Evolutionary conservation across 257 asterid genomes (phyloP).

Genomic region (Echium plantagineum): DNA sequence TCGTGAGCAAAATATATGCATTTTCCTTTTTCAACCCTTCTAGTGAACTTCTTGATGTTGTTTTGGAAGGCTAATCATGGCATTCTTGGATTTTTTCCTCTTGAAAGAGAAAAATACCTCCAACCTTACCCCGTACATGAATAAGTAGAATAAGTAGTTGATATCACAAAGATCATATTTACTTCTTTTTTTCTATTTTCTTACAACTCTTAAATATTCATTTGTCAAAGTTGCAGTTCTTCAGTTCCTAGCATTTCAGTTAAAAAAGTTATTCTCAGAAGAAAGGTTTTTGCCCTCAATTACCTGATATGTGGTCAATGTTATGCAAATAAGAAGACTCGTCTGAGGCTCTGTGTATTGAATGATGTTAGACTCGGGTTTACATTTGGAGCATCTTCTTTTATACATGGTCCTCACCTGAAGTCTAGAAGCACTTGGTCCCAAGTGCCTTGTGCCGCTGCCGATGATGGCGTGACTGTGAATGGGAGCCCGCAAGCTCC

Average conservation of each 20-base stretch:
- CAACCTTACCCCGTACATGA: not conserved
- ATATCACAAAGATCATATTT: not conserved
- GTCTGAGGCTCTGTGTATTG: slow-evolving; percentile 27
- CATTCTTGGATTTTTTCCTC: too few relatives aligned
- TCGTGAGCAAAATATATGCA: too few relatives aligned
- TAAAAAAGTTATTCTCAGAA: slow-evolving; percentile 33
- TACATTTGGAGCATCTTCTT: slow-evolving; percentile 22
- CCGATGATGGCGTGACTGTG: slow-evolving; percentile 78
- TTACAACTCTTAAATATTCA: slow-evolving; percentile 2
- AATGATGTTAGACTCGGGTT: slow-evolving; percentile 25
- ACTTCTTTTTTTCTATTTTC: slow-evolving; percentile 1
- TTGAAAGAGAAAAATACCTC: too few relatives aligned
- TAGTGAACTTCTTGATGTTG: too few relatives aligned
- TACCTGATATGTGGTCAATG: slow-evolving; percentile 25
- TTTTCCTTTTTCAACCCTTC: too few relatives aligned
- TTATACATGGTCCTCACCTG: slow-evolving; percentile 25
- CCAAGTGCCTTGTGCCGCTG: slow-evolving; percentile 58
- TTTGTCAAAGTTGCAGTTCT: slow-evolving; percentile 45
- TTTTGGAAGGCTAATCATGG: too few relatives aligned
- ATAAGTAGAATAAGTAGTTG: too few relatives aligned
- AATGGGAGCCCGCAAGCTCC: slow-evolving; percentile 57
- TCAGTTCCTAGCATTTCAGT: slow-evolving; percentile 39
- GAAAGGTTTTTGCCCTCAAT: slow-evolving; percentile 30
- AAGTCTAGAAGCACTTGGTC: slow-evolving; percentile 37
- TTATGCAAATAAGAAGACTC: slow-evolving; percentile 40